These are phyloP conservation scores for Tolypocladium pustulatum DNA, from an alignment of 2,329 filamentous ascomycete genomes.

Conservation along the genomic window DNA sequence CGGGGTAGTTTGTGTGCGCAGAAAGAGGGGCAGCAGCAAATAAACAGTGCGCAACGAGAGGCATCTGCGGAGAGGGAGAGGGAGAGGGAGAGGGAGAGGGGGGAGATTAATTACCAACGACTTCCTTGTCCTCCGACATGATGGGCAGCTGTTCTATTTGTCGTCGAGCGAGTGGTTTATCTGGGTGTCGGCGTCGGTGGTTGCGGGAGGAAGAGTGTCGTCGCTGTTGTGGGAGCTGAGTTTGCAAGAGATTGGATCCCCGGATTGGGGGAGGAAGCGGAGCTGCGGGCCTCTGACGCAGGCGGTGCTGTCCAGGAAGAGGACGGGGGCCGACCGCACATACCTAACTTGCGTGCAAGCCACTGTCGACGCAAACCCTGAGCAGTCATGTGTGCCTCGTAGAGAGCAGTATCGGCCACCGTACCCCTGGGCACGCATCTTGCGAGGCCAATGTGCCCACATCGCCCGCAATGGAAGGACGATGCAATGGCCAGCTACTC, in stretches of 20 bases:
- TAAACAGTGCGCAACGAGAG: background rate
- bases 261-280: background rate
- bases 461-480: no score
- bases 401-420: background rate
- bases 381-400: no score
- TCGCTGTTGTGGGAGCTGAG: background rate
- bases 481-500: no score
- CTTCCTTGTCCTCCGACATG: conserved; percentile 35
- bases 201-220: background rate
- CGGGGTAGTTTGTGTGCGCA: conserved; percentile 9
- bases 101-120: conserved; percentile 26
- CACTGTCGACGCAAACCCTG: background rate
- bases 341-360: no score
- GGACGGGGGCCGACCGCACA: no score
- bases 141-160: conserved; percentile 17
- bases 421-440: background rate
- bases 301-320: background rate
- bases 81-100: background rate
- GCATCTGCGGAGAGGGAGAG: background rate
- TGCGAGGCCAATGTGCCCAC: no score
- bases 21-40: conserved; percentile 13
- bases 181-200: background rate
- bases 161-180: background rate
- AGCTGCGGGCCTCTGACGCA: background rate
- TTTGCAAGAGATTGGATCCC: background rate